These are phyloP conservation scores for Penicillium sp. DNA, from an alignment of 2,329 filamentous ascomycete genomes.

Conservation along the genomic window DNA sequence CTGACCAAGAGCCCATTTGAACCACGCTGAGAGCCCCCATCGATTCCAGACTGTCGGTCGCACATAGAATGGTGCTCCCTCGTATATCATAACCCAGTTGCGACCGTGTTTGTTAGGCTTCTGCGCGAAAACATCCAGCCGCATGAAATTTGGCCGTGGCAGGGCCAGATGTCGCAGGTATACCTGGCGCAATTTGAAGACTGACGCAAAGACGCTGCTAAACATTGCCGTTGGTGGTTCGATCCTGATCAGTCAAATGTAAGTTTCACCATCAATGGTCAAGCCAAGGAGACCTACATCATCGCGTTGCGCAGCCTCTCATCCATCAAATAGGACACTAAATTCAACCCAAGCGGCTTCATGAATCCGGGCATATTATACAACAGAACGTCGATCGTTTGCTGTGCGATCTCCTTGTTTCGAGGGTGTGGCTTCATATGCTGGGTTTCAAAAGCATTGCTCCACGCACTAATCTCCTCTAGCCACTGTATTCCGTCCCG, in stretches of 20 bases:
- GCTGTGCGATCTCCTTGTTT: constrained; percentile 57
- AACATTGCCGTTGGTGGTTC: constrained; percentile 35
- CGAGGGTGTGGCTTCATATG: constrained; percentile 58
- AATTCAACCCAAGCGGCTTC: constrained; percentile 50
- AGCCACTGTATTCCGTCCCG: constrained; percentile 55
- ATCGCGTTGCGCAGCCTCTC: constrained; percentile 65
- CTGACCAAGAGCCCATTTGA: constrained; percentile 48
- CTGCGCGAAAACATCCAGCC: constrained; percentile 44
- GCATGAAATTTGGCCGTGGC: constrained; percentile 55
- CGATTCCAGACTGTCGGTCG: constrained; percentile 61
- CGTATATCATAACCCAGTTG: constrained; percentile 54
- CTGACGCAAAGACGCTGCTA: constrained; percentile 42
- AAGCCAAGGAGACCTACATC: constrained; percentile 50
- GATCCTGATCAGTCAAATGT: constrained; percentile 29
- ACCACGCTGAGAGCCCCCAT: constrained; percentile 60
- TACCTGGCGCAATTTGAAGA: constrained; percentile 57
- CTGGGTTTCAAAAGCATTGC: constrained; percentile 58
- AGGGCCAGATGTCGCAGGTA: constrained; percentile 60
- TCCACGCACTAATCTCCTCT: constrained; percentile 54
- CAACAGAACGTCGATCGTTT: constrained; percentile 63
- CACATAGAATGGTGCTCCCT: constrained; percentile 67
- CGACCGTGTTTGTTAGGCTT: constrained; percentile 58
- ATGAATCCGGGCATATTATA: constrained; percentile 53
- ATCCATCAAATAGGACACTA: constrained; percentile 63
- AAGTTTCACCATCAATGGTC: background rate